phyloP scores from a whole-genome alignment of 106 monocot species.

The Iris macrosiphon region DNA sequence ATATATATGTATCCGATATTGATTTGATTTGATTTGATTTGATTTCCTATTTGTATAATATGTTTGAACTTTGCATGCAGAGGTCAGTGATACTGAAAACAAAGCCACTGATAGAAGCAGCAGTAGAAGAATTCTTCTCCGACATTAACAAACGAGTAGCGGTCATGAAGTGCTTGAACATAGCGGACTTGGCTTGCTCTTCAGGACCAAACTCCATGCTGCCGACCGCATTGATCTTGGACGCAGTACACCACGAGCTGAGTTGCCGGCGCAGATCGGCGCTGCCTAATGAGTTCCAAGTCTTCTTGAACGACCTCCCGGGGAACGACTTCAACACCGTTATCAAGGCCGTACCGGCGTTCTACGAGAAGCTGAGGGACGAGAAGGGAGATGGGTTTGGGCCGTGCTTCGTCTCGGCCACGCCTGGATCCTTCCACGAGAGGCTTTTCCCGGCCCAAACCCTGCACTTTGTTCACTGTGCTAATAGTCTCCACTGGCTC shows the following conservation, averaged over 20 bases:
- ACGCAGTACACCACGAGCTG: not conserved
- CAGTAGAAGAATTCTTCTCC: not conserved
- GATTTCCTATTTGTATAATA: too few relatives aligned
- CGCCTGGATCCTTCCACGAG: conserved; percentile 35
- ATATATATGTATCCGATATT: too few relatives aligned
- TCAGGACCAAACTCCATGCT: conserved; percentile 4
- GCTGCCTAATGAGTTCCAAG: conserved; percentile 20
- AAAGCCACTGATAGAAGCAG: not conserved
- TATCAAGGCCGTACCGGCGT: not conserved
- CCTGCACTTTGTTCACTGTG: conserved; percentile 42
- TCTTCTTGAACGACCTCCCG: conserved; percentile 31
- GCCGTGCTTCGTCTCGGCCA: conserved; percentile 12
- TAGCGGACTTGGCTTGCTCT: conserved; percentile 16
- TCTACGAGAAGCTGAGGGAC: not conserved
- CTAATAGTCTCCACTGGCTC: conserved; percentile 32
- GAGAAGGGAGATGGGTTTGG: not conserved
- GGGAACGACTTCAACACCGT: conserved; percentile 32
- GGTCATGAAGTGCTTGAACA: not conserved
- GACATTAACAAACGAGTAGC: not conserved
- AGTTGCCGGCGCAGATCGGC: not conserved
- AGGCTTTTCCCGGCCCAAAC: conserved; percentile 30
- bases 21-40: too few relatives aligned
- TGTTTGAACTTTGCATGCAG: not conserved
- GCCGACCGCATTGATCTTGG: conserved; percentile 5
- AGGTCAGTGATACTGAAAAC: not conserved